Conservation (phyloP, 768 basidiomycete species). For the Nevesoporus exiguus region DNA sequence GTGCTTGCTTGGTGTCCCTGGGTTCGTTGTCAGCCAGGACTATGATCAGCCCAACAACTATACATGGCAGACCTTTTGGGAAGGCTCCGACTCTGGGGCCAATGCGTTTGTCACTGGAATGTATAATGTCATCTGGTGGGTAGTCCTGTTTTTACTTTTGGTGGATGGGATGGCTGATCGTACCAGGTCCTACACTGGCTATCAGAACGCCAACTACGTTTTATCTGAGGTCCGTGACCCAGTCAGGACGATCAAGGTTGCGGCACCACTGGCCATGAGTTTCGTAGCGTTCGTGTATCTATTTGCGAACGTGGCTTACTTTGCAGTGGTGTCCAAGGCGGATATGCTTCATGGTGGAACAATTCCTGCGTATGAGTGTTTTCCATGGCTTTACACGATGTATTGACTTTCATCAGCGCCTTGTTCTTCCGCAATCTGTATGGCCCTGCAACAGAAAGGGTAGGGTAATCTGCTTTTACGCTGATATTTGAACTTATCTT, state of each 20-base stretch:
- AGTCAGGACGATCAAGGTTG: slow-evolving; percentile 65
- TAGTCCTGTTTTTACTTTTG: neutral
- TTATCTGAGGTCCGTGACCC: slow-evolving; percentile 70
- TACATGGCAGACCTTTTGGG: slow-evolving; percentile 59
- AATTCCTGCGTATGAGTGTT: slow-evolving; percentile 33
- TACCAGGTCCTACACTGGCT: slow-evolving; percentile 66
- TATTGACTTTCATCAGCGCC: neutral
- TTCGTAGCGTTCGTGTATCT: slow-evolving; percentile 60
- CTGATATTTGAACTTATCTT: neutral
- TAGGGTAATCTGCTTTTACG: neutral
- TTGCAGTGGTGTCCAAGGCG: slow-evolving; percentile 65
- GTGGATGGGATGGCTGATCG: neutral
- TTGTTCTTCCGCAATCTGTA: neutral
- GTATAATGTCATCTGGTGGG: slow-evolving; percentile 71
- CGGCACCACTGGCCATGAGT: slow-evolving; percentile 63
- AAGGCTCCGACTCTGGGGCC: slow-evolving; percentile 49
- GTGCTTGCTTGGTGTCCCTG: slow-evolving; percentile 45
- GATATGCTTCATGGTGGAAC: slow-evolving; percentile 64
- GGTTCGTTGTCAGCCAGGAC: slow-evolving; percentile 47
- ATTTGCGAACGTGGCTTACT: slow-evolving; percentile 68
- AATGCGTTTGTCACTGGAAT: slow-evolving; percentile 64
- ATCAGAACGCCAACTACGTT: slow-evolving; percentile 72
- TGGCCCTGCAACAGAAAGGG: neutral
- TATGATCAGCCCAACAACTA: slow-evolving; percentile 57
- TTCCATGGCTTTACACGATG: neutral